These are phyloP conservation scores for Saturnispora sekii DNA, from an alignment of 805 yeast genomes.

Conservation along the genomic window DNA sequence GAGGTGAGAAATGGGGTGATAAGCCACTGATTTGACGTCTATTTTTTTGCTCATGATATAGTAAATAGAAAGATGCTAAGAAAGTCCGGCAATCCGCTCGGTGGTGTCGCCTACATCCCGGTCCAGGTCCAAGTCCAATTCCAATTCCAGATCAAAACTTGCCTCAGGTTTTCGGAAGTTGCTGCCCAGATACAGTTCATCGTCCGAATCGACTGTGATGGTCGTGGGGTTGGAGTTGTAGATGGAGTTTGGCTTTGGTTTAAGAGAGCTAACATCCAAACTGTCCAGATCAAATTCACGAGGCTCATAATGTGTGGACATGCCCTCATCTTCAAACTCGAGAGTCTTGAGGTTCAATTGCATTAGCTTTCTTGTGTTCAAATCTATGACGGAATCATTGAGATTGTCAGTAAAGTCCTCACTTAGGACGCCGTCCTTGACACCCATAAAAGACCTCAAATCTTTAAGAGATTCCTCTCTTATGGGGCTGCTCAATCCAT, in stretches of 20 bases:
- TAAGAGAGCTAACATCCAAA: not conserved
- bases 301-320: not conserved
- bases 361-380: slow-evolving; percentile 4
- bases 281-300: too few species aligned
- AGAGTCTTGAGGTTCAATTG: slow-evolving; percentile 4
- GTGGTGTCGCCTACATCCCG: not conserved
- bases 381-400: not conserved
- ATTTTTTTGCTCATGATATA: not conserved
- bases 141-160: not conserved
- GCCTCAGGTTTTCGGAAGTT: not conserved
- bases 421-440: too few species aligned
- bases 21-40: not conserved
- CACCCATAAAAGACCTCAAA: too few species aligned
- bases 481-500: not conserved
- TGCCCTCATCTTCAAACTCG: slow-evolving; percentile 3
- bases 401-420: not conserved
- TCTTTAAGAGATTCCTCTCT: not conserved
- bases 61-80: not conserved
- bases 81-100: slow-evolving; percentile 4
- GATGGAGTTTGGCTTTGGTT: not conserved
- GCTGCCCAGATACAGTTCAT: slow-evolving; percentile 1
- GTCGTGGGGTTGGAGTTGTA: slow-evolving; percentile 7
- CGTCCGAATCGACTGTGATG: slow-evolving; percentile 3
- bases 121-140: not conserved
- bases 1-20: not conserved